Evolutionary conservation across 2,329 filamentous ascomycete species (phyloP).

Genomic region (Aspergillus thermomutatus): DNA sequence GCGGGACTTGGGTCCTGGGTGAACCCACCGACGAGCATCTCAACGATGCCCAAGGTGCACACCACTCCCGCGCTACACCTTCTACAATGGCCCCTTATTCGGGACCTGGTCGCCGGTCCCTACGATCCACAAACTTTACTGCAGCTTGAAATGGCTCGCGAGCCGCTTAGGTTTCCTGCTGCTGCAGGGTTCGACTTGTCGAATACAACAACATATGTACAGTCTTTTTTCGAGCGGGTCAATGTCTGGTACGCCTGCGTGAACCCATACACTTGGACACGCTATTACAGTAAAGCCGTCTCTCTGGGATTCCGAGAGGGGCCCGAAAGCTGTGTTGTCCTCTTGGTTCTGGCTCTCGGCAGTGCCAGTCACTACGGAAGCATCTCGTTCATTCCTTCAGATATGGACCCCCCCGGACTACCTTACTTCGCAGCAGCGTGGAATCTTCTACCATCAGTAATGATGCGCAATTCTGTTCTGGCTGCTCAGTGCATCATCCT

Average conservation of each 20-base stretch:
- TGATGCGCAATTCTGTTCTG: slow-evolving; percentile 74
- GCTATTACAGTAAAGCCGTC: slow-evolving; percentile 70
- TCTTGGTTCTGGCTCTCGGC: slow-evolving; percentile 73
- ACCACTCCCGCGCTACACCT: slow-evolving; percentile 68
- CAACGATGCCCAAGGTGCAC: slow-evolving; percentile 80
- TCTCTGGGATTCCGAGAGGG: slow-evolving; percentile 74
- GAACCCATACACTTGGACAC: slow-evolving; percentile 75
- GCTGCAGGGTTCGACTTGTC: slow-evolving; percentile 68
- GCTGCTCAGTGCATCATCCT: slow-evolving; percentile 78
- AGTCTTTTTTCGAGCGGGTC: slow-evolving; percentile 75
- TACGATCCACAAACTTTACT: slow-evolving; percentile 80
- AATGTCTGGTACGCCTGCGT: slow-evolving; percentile 86
- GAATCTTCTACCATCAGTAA: slow-evolving; percentile 71
- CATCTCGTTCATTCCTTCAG: slow-evolving; percentile 67
- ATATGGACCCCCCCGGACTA: slow-evolving; percentile 70
- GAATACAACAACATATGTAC: slow-evolving; percentile 70
- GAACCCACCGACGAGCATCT: slow-evolving; percentile 63
- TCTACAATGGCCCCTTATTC: slow-evolving; percentile 76
- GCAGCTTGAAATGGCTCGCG: slow-evolving; percentile 75
- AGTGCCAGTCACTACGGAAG: slow-evolving; percentile 72
- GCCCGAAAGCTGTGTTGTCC: slow-evolving; percentile 76
- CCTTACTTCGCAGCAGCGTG: slow-evolving; percentile 79
- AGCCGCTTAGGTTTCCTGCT: slow-evolving; percentile 61
- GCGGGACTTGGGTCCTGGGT: slow-evolving; percentile 71
- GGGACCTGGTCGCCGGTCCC: slow-evolving; percentile 68